Evolutionary conservation across 257 asterid species (phyloP).

Genomic region (Gentiana dahurica): DNA sequence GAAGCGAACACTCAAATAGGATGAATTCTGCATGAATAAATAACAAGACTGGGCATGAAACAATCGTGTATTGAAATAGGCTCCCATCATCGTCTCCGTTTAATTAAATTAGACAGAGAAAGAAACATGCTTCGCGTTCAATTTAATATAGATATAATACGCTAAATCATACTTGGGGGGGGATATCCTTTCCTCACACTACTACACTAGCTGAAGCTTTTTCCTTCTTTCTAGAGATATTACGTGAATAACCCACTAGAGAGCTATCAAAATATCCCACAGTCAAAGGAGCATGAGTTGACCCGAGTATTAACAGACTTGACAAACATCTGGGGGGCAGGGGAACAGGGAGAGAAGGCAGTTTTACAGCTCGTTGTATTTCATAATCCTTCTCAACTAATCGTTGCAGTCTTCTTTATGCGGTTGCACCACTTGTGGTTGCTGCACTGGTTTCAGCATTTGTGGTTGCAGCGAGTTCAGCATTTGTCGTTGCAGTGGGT

Average conservation of each 20-base stretch:
- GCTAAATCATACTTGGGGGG: background rate
- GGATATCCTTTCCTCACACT: background rate
- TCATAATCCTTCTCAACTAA: too few relatives aligned
- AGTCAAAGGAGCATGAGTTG: background rate
- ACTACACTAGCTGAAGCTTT: background rate
- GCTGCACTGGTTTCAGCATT: too few relatives aligned
- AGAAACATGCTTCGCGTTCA: background rate
- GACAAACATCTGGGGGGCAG: background rate
- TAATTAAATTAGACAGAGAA: background rate
- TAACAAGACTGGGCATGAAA: background rate
- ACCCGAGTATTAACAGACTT: background rate
- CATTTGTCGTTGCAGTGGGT: too few relatives aligned
- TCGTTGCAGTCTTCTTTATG: too few relatives aligned
- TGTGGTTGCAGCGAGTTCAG: too few relatives aligned
- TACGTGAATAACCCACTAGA: background rate
- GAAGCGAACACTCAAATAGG: too few relatives aligned
- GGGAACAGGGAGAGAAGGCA: background rate
- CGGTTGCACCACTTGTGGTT: too few relatives aligned
- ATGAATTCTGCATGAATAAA: background rate
- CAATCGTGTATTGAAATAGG: background rate
- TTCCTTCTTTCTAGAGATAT: background rate
- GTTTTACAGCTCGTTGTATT: too few relatives aligned
- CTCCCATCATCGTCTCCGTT: background rate
- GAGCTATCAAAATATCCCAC: conserved; percentile 5
- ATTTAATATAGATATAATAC: background rate